Evolutionary conservation across 441 rosid genomes (phyloP), one percentile per base, ranked within the genome.

Genomic region (Arabidopsis hybrid): DNA sequence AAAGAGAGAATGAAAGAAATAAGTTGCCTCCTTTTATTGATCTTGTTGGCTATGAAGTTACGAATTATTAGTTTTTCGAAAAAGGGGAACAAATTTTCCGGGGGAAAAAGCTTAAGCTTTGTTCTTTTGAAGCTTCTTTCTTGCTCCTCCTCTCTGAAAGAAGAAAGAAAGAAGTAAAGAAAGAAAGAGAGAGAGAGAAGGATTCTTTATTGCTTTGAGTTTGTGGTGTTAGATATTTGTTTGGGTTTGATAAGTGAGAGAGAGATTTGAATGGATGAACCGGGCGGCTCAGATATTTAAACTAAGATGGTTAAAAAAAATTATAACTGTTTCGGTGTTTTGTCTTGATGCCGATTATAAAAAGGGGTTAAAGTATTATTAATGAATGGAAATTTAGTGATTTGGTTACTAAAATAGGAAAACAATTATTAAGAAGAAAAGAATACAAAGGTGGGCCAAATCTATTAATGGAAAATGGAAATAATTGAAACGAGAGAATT

Each of bases 231-330:
- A 68, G 84, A 78, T 67, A 65, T 21, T 71, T 74, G 26, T 64
- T 60, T 62, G 46, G 36, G 52, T 35, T 1, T 43, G 78, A 78
- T 69, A 75, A 67, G 71, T 75, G 60, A 34, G 76, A 65, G 82
- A 82, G 80, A 82, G 77, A 78, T 29, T 69, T 91, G 90, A 91
- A 83, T 89, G 91, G 91, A 84, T 82, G 71, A 82, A 81, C 86
- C 80, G 91, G 92, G 91, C 87, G 87, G 91, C 85, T 79, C 85
- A 63, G 79, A 75, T 84, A 82, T 87, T 89, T 84, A 83, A 89
- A 84, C 81, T 69, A 67, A 45, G 42, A 51, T 32, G 69, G 73
- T 66, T 21, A 21, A 55, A 60, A 66, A 42, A 50, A 59, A 58
- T 1, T 8, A 1, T 18, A 38, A 65, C 56, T 55, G 39, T 47